These are phyloP conservation scores for Begonia fuchsioides DNA, from an alignment of 306 rosid genomes.

Conservation along the genomic window DNA sequence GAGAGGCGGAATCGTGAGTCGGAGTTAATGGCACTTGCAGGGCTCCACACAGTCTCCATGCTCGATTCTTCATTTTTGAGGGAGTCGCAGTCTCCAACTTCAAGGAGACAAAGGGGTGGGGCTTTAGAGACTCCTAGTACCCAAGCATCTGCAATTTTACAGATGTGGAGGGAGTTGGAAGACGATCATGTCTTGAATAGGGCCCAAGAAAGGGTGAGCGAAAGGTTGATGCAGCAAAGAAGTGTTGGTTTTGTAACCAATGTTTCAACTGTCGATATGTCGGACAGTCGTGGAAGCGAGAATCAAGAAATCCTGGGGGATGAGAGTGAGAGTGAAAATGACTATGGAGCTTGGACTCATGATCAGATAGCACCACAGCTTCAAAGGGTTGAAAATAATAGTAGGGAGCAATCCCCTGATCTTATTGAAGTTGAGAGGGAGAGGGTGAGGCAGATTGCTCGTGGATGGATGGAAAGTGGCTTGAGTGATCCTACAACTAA, in stretches of 20 bases:
- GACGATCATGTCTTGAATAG: conserved; percentile 78
- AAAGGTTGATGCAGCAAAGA: conserved; percentile 66
- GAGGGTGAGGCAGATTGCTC: conserved; percentile 89
- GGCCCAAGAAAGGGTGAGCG: conserved; percentile 87
- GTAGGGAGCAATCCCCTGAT: conserved; percentile 99
- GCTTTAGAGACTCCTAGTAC: conserved; percentile 84
- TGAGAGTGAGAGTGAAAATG: conserved; percentile 89
- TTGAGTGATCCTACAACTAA: conserved; percentile 66
- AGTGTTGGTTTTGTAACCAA: conserved; percentile 56
- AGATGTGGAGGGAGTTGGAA: conserved; percentile 99
- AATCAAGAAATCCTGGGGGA: conserved; percentile 76
- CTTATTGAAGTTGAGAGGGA: conserved; percentile 99
- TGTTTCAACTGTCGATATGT: conserved; percentile 44
- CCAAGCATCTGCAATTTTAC: conserved; percentile 80
- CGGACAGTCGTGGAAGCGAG: conserved; percentile 77
- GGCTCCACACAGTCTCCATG: conserved; percentile 91
- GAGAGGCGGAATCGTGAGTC: conserved; percentile 97
- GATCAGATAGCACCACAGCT: conserved; percentile 54
- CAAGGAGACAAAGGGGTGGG: conserved; percentile 52
- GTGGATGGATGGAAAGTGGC: conserved; percentile 99
- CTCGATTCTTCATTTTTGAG: conserved; percentile 85
- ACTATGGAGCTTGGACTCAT: conserved; percentile 77
- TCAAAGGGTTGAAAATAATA: conserved; percentile 37
- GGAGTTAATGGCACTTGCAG: conserved; percentile 92
- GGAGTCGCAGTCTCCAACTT: conserved; percentile 86